A percentile compares a stretch with the other conserved stretches of the same genome.
Conservation (phyloP, 805 yeast genomes). For the Tetrapisispora namnaoensis region DNA sequence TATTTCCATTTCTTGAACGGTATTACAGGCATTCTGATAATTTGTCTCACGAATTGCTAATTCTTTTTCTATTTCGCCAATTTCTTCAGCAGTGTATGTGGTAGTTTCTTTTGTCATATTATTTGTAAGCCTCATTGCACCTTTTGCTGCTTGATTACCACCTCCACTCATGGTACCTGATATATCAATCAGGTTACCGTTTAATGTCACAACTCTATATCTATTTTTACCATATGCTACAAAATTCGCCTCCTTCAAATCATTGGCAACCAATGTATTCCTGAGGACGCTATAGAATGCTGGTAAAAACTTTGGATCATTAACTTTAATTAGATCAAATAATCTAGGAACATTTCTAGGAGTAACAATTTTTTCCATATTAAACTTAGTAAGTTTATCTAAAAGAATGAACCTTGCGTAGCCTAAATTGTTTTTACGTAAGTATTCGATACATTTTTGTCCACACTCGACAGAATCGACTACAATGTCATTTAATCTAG, state of each 20-base stretch:
- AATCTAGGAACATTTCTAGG: constrained; percentile 74
- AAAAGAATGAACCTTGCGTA: constrained; percentile 81
- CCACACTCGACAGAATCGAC: constrained; percentile 73
- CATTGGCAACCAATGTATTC: constrained; percentile 79
- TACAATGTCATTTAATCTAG: constrained; percentile 84
- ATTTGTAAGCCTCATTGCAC: constrained; percentile 57
- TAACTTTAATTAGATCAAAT: constrained; percentile 70
- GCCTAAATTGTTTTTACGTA: constrained; percentile 76
- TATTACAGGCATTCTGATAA: constrained; percentile 40
- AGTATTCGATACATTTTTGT: constrained; percentile 67
- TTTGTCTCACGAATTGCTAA: constrained; percentile 44
- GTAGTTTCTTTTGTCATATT: constrained; percentile 25
- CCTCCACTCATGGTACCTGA: constrained; percentile 98
- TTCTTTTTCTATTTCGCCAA: constrained; percentile 43
- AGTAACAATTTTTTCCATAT: constrained; percentile 48
- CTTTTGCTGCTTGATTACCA: constrained; percentile 59
- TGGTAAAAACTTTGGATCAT: constrained; percentile 58
- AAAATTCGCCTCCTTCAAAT: constrained; percentile 68
- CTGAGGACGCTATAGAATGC: constrained; percentile 84
- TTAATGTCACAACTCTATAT: constrained; percentile 83
- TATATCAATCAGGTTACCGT: constrained; percentile 83
- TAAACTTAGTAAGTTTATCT: constrained; percentile 58
- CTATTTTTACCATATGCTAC: constrained; percentile 80
- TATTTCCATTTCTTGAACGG: constrained; percentile 48
- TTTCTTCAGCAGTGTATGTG: constrained; percentile 41